These are phyloP conservation scores for Vaucheria bursata DNA, from an alignment of 352 stramenopile species.

Conservation along the genomic window DNA sequence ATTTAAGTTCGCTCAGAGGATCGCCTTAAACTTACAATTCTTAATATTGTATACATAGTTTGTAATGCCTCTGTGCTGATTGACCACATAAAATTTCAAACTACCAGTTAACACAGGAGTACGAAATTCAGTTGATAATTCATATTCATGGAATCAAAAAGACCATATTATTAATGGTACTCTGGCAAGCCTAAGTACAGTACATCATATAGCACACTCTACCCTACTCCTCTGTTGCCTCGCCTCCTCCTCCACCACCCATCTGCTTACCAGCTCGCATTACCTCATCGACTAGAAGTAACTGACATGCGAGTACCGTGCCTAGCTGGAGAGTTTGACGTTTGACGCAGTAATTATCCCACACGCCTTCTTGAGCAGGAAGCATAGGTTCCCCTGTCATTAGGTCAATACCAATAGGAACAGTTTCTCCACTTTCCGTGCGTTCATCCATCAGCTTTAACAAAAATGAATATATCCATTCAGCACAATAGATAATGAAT, in stretches of 20 bases:
- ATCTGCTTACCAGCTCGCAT: conserved; percentile 97
- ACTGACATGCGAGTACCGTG: conserved; percentile 91
- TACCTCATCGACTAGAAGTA: conserved; percentile 97
- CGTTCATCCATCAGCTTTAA: background rate
- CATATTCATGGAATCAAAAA: too few relatives aligned
- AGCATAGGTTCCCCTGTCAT: conserved; percentile 92
- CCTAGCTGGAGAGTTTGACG: conserved; percentile 93
- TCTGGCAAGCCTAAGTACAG: too few relatives aligned
- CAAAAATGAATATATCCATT: too few relatives aligned
- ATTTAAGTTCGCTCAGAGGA: too few relatives aligned
- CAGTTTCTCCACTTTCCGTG: conserved; percentile 3
- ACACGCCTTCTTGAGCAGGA: conserved; percentile 88
- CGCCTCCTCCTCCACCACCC: conserved; percentile 54
- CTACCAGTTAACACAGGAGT: too few relatives aligned
- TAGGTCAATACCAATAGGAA: conserved; percentile 86
- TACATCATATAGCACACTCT: too few relatives aligned
- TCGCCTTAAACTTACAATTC: too few relatives aligned
- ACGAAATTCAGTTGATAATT: too few relatives aligned
- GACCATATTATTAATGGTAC: too few relatives aligned
- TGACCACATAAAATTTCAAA: too few relatives aligned
- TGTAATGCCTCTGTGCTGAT: too few relatives aligned
- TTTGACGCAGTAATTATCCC: conserved; percentile 98
- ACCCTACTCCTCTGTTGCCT: conserved; percentile 20
- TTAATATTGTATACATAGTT: too few relatives aligned
- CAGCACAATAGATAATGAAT: background rate